Percentiles rank a stretch among this genome's conserved stretches.
Evolutionary conservation across 768 basidiomycete genomes (phyloP).

Genomic region (Hemileccinum impolitum): DNA sequence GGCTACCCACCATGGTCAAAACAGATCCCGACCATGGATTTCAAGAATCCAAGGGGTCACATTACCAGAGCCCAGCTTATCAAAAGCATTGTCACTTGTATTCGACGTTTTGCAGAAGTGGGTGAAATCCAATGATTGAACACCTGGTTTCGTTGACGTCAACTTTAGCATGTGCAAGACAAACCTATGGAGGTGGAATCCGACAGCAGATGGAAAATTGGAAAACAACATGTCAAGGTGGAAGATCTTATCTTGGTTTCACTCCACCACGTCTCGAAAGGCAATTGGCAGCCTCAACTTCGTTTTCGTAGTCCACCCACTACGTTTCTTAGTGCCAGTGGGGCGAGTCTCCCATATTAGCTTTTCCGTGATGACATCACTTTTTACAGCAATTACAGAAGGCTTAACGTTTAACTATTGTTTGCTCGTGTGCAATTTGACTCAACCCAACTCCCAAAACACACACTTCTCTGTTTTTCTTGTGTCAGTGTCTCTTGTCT

Average conservation of each 20-base stretch:
- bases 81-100: conserved; percentile 75
- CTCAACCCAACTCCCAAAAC: no score
- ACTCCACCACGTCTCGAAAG: conserved; percentile 79
- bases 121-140: conserved; percentile 10
- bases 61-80: conserved; percentile 75
- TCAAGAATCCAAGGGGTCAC: conserved; percentile 71
- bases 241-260: conserved; percentile 73
- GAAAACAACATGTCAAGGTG: conserved; percentile 49
- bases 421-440: no score
- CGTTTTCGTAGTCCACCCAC: conserved; percentile 47
- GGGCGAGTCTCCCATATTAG: not conserved
- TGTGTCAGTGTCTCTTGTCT: no score
- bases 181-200: conserved; percentile 62
- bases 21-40: conserved; percentile 81
- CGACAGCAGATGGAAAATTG: conserved; percentile 61
- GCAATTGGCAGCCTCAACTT: conserved; percentile 79
- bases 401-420: no score
- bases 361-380: not conserved
- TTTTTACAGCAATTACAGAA: no score
- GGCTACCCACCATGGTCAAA: conserved; percentile 75
- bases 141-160: conserved; percentile 5
- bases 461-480: no score
- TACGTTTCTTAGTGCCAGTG: no score
- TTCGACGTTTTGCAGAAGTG: conserved; percentile 65
- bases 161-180: conserved; percentile 44